These are phyloP conservation scores for Lepidium sativum DNA, from an alignment of 345 rosid species.

Conservation along the genomic window DNA sequence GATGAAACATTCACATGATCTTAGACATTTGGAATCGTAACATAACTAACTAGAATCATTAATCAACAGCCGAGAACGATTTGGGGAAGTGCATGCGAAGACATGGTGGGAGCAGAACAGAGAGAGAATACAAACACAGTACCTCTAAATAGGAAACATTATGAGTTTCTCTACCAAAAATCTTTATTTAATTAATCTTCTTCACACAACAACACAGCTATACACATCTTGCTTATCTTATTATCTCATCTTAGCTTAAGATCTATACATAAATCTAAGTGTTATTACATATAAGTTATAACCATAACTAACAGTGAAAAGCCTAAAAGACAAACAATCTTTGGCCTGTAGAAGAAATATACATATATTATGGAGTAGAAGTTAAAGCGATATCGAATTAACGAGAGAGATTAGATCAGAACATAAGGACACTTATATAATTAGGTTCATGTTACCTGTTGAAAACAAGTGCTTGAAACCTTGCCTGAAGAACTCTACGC, in stretches of 20 bases:
- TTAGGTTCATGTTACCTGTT: no score
- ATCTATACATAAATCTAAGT: conserved; percentile 6
- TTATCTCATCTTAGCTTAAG: conserved; percentile 2
- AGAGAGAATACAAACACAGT: conserved; percentile 92
- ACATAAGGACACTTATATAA: no score
- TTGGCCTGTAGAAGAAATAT: no score
- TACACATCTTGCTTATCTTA: conserved; percentile 8
- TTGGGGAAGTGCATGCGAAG: conserved; percentile 94
- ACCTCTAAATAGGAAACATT: conserved; percentile 37
- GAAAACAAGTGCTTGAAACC: no score
- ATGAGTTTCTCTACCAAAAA: conserved; percentile 18
- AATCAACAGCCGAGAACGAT: conserved; percentile 69
- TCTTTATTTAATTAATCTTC: conserved; percentile 11
- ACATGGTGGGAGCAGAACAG: conserved; percentile 98
- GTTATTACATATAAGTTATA: background rate
- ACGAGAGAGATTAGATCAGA: no score
- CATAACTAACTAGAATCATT: background rate
- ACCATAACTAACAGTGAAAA: background rate
- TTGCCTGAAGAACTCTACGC: no score
- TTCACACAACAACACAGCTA: conserved; percentile 10
- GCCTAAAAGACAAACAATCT: no score
- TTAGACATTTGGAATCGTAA: background rate
- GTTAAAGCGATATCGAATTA: background rate
- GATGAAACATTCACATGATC: background rate
- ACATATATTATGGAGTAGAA: background rate